Base-by-base conservation (phyloP, 2,329 filamentous ascomycete species). In the Cladophialophora immunda region DNA sequence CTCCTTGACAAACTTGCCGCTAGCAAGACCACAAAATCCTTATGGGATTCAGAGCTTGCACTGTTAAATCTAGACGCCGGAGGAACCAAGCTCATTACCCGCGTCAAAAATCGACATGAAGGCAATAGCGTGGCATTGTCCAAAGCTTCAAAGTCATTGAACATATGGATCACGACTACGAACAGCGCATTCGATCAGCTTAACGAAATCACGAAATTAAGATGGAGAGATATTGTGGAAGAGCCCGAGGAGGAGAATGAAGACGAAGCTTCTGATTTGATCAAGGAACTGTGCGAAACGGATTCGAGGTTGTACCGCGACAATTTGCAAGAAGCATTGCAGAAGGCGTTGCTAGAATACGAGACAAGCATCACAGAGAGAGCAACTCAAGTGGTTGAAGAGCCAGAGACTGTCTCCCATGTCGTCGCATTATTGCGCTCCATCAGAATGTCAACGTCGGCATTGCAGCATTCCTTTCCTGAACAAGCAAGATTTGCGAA, bases 201-300 rank as follows among this genome's bases (percentile, higher is more conserved):
- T 13, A 52, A 69, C 15, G 53, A 66, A 3, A 56, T 69, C 6
- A 29, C 57, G 8, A 68, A 59, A 41, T 62, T 65, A 6, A 60
- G 69, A 25, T 74, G 72, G 72, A 62, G 69, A 52, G 71, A 72
- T 45, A 56, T 72, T 19, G 50, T 74, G n/a, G 72, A 74, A 62
- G 71, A 74, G 47, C 67, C 70, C 15, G 72, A 73, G 64, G 71
- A 74, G 36, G 72, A 73, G 22, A 47, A 73, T 27, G 72, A 73
- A 57, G 69, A 70, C 15, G 65, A 69, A 22, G 69, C 69, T 17
- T 45, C 50, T n/a, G 22, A 47, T 8, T 56, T 72, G 25, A 60
- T 70, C 34, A 56, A 32, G 38, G 32, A 19, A 5, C 68, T 73
- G 8, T 50, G 61, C 13, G 57, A 65, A 50, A 65, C 53, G n/a